Conservation (phyloP, 345 rosid genomes). For the Gossypium anomalum region DNA sequence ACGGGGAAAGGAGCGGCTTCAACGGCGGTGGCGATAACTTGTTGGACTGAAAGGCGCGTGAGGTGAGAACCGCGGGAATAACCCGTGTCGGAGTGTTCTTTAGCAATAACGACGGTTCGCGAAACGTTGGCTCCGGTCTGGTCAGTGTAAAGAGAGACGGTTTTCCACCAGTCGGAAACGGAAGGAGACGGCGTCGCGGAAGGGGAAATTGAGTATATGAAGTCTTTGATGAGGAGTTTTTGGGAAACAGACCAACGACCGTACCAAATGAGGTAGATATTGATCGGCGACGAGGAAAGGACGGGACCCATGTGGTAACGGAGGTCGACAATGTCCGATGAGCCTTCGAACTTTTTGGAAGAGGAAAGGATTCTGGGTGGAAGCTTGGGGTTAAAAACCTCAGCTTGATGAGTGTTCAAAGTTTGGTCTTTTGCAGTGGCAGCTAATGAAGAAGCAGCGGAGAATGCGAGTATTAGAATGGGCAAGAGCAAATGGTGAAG, state of each 20-base stretch:
- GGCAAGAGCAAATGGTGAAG: neutral
- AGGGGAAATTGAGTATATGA: slow-evolving; percentile 71
- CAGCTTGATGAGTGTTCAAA: slow-evolving; percentile 27
- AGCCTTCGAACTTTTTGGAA: slow-evolving; percentile 76
- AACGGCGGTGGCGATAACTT: slow-evolving; percentile 66
- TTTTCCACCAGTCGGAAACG: slow-evolving; percentile 79
- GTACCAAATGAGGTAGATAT: slow-evolving; percentile 89
- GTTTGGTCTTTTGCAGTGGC: slow-evolving; percentile 21
- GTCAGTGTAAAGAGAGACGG: slow-evolving; percentile 83
- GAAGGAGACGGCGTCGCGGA: slow-evolving; percentile 12
- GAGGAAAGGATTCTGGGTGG: slow-evolving; percentile 59
- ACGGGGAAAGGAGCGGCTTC: slow-evolving; percentile 68
- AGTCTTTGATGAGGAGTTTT: slow-evolving; percentile 66
- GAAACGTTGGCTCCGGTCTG: slow-evolving; percentile 96
- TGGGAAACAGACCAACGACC: slow-evolving; percentile 66
- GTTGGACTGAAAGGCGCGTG: slow-evolving; percentile 78
- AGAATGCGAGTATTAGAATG: slow-evolving; percentile 11
- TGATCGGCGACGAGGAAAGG: slow-evolving; percentile 77
- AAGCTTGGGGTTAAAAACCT: slow-evolving; percentile 61
- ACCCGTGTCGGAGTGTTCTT: slow-evolving; percentile 51
- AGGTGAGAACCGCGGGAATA: slow-evolving; percentile 62
- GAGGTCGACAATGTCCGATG: slow-evolving; percentile 73
- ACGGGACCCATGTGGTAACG: slow-evolving; percentile 99
- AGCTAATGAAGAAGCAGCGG: neutral
- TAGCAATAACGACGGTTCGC: slow-evolving; percentile 53